Base-by-base conservation (phyloP, 129 eudicot genomes). In the Artemisia tridentata region DNA sequence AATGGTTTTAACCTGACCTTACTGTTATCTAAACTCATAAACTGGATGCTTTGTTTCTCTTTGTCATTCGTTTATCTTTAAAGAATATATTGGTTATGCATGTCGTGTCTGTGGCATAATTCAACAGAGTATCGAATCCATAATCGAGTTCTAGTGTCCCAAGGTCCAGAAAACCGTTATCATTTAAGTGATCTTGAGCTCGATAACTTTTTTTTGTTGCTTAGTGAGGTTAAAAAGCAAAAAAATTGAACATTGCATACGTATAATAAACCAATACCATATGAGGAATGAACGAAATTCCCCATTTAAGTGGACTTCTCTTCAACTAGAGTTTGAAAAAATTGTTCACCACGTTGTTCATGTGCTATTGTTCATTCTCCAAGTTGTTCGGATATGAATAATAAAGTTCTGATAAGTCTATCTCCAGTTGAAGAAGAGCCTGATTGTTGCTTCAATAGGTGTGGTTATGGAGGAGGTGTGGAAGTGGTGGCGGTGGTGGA, bases 31-130 rank as follows among this genome's bases (percentile, higher is more conserved):
- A 56, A 20, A 19, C 34, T 56, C 27, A 56, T 2, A 18, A 65
- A 67, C 31, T 43, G 25, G 3, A 67, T 12, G 51, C 25, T 23
- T 76, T 49, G 50, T 62, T 57, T 66, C 38, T 69, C 66, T 81
- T 50, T 75, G 48, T 67, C 72, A 92, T 81, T 82, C 88, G 11
- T 89, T 72, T 80, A 82, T 92, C 45, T 66, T 92, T 65, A 92
- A 92, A 81, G 96, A 92, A 75, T 95, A 92, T 64, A 76, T 92
- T 52, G 98, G 98, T 68, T 84, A 80, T 64, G 98, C 86, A 7
- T 92, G 98, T 51, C 91, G 98, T 41, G 82, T 89, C 5, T 92
- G 98, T 80, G 98, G 98, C 67, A 84, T 89, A 41, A 77, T 92
- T 58, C 62, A 78, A 60, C 80, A 79, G 82, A 71, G 80, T 49